phyloP scores from a whole-genome alignment of 257 asterid species.

The Solanum tarapatanum region DNA sequence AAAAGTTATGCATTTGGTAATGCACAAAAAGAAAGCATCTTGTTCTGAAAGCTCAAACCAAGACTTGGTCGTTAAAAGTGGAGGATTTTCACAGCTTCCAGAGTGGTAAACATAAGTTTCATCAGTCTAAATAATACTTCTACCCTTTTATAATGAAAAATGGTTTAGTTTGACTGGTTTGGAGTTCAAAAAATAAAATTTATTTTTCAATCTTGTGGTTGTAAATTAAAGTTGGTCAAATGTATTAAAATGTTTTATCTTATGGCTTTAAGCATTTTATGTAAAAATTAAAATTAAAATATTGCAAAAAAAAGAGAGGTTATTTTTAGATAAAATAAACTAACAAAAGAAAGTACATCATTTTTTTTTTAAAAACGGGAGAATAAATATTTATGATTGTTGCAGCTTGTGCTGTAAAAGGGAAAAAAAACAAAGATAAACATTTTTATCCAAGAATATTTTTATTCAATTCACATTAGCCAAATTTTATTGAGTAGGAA shows the following conservation, averaged over 20 bases:
- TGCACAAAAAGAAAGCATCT: neutral
- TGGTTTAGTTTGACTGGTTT: neutral
- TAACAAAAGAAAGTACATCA: neutral
- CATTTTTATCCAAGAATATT: too few relatives aligned
- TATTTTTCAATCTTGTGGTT: too few relatives aligned
- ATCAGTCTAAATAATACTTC: neutral
- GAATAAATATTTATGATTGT: neutral
- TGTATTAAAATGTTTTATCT: too few relatives aligned
- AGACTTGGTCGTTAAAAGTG: neutral
- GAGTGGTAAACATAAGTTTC: neutral
- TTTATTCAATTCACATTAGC: neutral
- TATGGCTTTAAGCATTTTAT: too few relatives aligned
- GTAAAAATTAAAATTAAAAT: too few relatives aligned
- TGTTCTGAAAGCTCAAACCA: neutral
- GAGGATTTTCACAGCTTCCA: neutral
- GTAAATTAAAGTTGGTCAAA: too few relatives aligned
- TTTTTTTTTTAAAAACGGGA: accelerated
- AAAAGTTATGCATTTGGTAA: too few relatives aligned
- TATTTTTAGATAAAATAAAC: neutral
- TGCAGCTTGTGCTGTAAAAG: neutral
- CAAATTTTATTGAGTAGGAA: neutral
- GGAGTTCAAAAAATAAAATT: too few relatives aligned
- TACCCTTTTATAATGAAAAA: neutral
- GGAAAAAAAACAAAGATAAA: neutral
- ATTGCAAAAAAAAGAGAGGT: too few relatives aligned